These are phyloP conservation scores for Pseudocercospora fijiensis DNA, from an alignment of 2,329 filamentous ascomycete species.

Conservation along the genomic window DNA sequence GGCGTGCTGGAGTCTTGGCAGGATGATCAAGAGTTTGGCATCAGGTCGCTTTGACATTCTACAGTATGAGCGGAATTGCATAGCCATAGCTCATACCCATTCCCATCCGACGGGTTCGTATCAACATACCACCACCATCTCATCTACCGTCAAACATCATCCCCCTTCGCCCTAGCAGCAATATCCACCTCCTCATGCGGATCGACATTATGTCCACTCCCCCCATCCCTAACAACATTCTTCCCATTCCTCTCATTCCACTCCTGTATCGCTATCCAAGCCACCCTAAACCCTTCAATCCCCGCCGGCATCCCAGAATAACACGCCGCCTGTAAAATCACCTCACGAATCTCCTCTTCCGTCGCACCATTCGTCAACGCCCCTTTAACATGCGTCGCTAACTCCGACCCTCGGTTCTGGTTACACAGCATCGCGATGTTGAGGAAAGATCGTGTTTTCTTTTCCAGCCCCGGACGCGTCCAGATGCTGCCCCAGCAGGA, in stretches of 20 bases:
- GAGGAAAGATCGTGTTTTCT: conserved; percentile 61
- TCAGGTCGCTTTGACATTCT: conserved; percentile 1
- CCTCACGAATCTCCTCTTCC: conserved; percentile 63
- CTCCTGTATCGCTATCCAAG: conserved; percentile 53
- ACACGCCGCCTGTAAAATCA: conserved; percentile 51
- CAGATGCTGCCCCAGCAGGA: conserved; percentile 65
- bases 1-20: conserved; percentile 1
- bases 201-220: conserved; percentile 12
- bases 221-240: conserved; percentile 1
- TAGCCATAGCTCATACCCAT: not conserved
- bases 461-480: conserved; percentile 61
- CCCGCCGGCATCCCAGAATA: conserved; percentile 58
- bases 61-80: not conserved
- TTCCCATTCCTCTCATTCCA: conserved; percentile 40
- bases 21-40: not conserved
- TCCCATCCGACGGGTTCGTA: not conserved
- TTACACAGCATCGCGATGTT: conserved; percentile 66
- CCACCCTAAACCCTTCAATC: conserved; percentile 55
- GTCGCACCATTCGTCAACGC: conserved; percentile 63
- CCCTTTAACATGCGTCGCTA: conserved; percentile 62
- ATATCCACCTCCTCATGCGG: conserved; percentile 26
- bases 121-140: not conserved
- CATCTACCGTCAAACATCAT: conserved; percentile 8
- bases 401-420: conserved; percentile 59
- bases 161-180: conserved; percentile 19